Conservation (phyloP, 2,329 filamentous ascomycete species). For the Pseudomassariella vexata region DNA sequence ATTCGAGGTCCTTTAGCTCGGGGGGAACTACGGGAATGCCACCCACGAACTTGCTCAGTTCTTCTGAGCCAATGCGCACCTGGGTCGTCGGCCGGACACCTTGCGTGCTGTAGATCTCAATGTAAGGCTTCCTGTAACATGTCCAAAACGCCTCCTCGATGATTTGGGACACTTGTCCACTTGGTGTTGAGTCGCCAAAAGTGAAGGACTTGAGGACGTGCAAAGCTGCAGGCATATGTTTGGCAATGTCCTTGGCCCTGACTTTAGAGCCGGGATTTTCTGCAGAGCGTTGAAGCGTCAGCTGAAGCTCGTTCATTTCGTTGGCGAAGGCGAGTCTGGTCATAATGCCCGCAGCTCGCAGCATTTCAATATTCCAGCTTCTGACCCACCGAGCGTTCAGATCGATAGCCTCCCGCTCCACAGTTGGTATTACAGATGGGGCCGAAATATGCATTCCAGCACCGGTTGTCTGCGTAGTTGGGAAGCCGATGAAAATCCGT, state of each 20-base stretch:
- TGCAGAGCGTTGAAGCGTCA: constrained; percentile 45
- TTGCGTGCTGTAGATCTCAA: constrained; percentile 82
- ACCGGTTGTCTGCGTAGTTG: constrained; percentile 94
- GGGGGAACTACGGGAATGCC: constrained; percentile 83
- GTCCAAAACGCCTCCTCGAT: constrained; percentile 97
- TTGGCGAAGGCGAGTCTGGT: constrained; percentile 81
- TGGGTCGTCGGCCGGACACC: constrained; percentile 81
- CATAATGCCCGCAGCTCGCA: constrained; percentile 85
- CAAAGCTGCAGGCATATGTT: constrained; percentile 70
- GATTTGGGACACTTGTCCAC: constrained; percentile 72
- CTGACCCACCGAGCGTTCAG: constrained; percentile 92
- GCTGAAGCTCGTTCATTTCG: constrained; percentile 74
- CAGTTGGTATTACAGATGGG: constrained; percentile 92
- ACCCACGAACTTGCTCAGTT: constrained; percentile 68
- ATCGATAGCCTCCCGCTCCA: constrained; percentile 94
- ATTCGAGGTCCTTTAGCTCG: constrained; percentile 65
- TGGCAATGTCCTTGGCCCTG: constrained; percentile 56
- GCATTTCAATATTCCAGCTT: constrained; percentile 91
- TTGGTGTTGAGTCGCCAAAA: constrained; percentile 86
- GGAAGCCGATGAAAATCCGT: constrained; percentile 94
- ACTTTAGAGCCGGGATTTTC: constrained; percentile 44
- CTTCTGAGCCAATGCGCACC: constrained; percentile 69
- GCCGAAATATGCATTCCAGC: constrained; percentile 91
- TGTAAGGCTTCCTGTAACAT: constrained; percentile 72
- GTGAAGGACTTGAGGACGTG: constrained; percentile 85